Percentiles rank a stretch among this genome's conserved stretches.
phyloP scores from a whole-genome alignment of 352 stramenopile genomes.

The Globisporangium lucens region DNA sequence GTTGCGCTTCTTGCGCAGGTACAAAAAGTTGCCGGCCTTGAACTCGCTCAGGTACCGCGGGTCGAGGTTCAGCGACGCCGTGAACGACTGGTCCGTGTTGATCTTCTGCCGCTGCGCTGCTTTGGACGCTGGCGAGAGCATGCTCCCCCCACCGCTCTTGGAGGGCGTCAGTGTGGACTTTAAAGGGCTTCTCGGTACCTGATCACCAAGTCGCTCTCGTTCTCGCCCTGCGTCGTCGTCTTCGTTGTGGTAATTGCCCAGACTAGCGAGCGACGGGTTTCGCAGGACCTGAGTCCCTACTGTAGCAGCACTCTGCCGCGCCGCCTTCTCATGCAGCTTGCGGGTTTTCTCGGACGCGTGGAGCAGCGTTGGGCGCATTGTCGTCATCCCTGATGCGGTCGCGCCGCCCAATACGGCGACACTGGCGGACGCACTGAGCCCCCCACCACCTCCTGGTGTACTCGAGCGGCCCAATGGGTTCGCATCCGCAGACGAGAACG shows the following conservation, averaged over 20 bases:
- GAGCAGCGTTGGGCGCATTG: conserved; percentile 51
- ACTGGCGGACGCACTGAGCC: conserved; percentile 30
- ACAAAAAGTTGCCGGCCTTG: conserved; percentile 78
- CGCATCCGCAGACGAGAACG: conserved; percentile 18
- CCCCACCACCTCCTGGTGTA: not conserved
- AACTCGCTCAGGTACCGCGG: conserved; percentile 74
- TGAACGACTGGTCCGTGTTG: conserved; percentile 51
- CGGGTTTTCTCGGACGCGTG: conserved; percentile 57
- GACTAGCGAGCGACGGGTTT: conserved; percentile 5
- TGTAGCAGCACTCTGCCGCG: conserved; percentile 9
- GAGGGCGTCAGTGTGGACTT: not conserved
- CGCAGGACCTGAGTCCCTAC: conserved; percentile 13
- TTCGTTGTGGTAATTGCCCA: conserved; percentile 13
- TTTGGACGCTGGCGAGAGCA: conserved; percentile 28
- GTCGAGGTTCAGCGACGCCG: conserved; percentile 70
- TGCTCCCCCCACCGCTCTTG: not conserved
- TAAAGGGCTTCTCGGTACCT: not conserved
- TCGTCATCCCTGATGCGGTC: not conserved
- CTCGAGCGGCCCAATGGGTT: not conserved
- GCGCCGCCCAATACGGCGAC: conserved; percentile 21
- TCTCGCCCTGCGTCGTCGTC: conserved; percentile 19
- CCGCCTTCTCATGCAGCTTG: conserved; percentile 38
- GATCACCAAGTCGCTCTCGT: not conserved
- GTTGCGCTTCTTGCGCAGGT: conserved; percentile 62
- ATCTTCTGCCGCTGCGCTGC: conserved; percentile 25